A percentile compares a stretch with the other conserved stretches of the same genome.
Conservation (phyloP, 441 rosid species). For the Syzygium malaccense region DNA sequence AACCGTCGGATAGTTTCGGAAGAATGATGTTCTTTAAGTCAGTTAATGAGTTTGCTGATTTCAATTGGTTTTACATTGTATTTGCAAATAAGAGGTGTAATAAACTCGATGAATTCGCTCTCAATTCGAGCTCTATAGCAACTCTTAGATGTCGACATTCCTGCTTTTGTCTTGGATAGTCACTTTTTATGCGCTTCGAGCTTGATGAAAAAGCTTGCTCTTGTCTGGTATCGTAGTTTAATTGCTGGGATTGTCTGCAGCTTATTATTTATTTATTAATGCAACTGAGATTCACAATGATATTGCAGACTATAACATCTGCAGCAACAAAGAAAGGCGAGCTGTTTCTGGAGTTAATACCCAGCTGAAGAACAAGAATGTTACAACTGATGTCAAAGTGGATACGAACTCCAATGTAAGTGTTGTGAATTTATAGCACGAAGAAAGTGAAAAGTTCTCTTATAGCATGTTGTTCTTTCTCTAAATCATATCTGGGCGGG, state of each 20-base stretch:
- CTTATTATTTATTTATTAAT: not conserved
- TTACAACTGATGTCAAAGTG: slow-evolving; percentile 87
- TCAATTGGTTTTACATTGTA: not conserved
- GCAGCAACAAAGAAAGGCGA: slow-evolving; percentile 57
- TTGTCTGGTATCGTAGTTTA: not conserved
- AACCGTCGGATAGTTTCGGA: not conserved
- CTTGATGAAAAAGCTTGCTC: not conserved
- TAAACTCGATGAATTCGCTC: not conserved
- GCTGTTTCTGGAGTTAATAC: slow-evolving; percentile 46
- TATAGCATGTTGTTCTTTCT: not conserved
- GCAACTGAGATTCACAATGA: not conserved
- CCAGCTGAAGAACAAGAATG: slow-evolving; percentile 80
- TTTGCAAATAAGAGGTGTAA: not conserved
- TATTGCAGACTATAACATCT: slow-evolving; percentile 47
- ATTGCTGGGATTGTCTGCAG: not conserved
- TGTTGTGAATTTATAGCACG: not conserved
- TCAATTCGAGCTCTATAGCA: not conserved
- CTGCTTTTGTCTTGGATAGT: not conserved
- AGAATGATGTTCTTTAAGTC: not conserved
- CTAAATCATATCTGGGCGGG: not conserved
- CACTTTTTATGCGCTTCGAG: not conserved
- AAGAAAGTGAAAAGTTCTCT: not conserved
- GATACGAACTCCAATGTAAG: slow-evolving; percentile 83
- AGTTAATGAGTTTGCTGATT: not conserved
- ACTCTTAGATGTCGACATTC: not conserved